Base-by-base conservation (phyloP, 306 rosid species). In the Vigna nakashimae region DNA sequence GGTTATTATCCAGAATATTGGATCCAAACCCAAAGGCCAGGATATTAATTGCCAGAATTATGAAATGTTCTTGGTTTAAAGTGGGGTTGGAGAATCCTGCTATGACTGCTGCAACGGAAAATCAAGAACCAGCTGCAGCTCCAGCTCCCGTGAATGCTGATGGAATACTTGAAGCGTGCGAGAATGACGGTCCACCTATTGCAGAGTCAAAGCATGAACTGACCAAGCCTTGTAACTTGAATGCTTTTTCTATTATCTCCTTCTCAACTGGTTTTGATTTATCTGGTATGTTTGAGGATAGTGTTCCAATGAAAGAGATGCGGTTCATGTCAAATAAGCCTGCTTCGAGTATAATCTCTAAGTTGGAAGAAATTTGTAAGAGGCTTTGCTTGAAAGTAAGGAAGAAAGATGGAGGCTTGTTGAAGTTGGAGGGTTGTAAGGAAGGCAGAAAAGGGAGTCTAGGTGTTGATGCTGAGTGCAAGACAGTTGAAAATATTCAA, bases 211-310 rank as follows among this genome's bases (percentile, higher is more conserved):
- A 86, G 69, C 90, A 77, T 86, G 89, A 85, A 71, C 78, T 56
- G 63, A 71, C 56, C 18, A 91, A 74, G 78, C 96, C 88, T 6
- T 84, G 81, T 65, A 88, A 87, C 57, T 77, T 93, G 74, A 96
- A 93, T 32, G 99, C 99, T 4, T 96, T 96, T 50, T 98, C 90
- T 66, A 96, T 96, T 78, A 93, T 96, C 78, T 96, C 99, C 68
- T 85, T 85, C 76, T 96, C 99, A 1, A 76, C 93, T n/a, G 99
- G 98, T 51, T 87, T 96, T 63, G 98, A 96, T 71, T 75, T 96
- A 81, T 91, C 99, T 4, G 94, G 98, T n/a, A 76, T 96, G 80
- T 93, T 96, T 30, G 97, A 85, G 76, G 92, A 86, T 67, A 75
- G 82, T 11, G 87, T 74, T 48, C 69, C 48, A 32, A 90, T 86